Base-by-base conservation (phyloP, 2,329 filamentous ascomycete genomes). In the Fusarium buxicola region DNA sequence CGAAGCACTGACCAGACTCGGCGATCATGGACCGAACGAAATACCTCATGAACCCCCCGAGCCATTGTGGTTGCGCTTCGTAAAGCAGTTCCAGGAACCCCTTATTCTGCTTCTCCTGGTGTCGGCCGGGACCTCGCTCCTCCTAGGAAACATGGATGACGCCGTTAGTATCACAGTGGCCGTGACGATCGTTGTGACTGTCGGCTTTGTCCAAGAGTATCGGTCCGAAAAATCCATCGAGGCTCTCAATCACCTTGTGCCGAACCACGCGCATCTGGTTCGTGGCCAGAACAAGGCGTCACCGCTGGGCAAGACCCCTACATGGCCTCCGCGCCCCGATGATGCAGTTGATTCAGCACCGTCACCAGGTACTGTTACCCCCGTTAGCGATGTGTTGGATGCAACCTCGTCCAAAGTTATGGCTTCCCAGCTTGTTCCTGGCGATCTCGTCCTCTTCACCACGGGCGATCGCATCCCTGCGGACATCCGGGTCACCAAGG, bases 121-220 rank as follows among this genome's bases (percentile, higher is more conserved):
- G 7, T 98, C 95, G 4, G 94, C 95, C 1, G 89, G 85, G 15
- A 90, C 96, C 34, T 98, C 94, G 0, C 86, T 98, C 44, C 77
- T 98, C 38, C 90, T 99, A 76, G 93, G 94, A 47, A 99, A 99
- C 73, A 88, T 89, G 73, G 94, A 98, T 70, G 96, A 99, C 79
- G 94, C 94, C 7, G 80, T 99, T 70, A 98, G 94, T 76, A 99
- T 99, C 72, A 91, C 94, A 0, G 89, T 97, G 28, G 95, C 95
- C 2, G 95, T 99, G 18, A 97, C 94, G 24, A 99, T 99, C 69
- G 95, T 99, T 7, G 94, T 99, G 21, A 91, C 90, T 0, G 95
- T 99, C 36, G 95, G 94, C 2, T 99, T 99, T 69, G 88, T 98
- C 48, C 95, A 99, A 75, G 95, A 99, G 78, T 99, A 99, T 76